Evolutionary conservation across 2,329 filamentous ascomycete genomes (phyloP).

Genomic region (Aspergillus arachidicola): DNA sequence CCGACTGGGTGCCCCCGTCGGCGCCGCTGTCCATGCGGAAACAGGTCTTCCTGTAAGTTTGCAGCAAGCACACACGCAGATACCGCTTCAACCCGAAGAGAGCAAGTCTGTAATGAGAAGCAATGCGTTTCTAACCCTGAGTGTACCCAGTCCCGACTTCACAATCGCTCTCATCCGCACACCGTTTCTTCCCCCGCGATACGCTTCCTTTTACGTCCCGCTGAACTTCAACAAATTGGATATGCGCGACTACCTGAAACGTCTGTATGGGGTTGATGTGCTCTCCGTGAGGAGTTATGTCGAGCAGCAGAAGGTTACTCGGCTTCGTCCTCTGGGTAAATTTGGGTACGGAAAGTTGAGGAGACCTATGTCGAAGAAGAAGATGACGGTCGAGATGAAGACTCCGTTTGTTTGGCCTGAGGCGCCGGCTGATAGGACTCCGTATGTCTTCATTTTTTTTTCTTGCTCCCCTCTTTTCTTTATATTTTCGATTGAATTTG

Average conservation of each 20-base stretch:
- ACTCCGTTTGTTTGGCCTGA: constrained; percentile 88
- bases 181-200: constrained; percentile 71
- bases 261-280: constrained; percentile 77
- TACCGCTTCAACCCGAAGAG: neutral
- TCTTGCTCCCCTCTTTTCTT: constrained; percentile 1
- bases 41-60: constrained; percentile 61
- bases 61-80: neutral
- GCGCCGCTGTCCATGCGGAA: constrained; percentile 34
- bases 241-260: constrained; percentile 88
- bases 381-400: constrained; percentile 90
- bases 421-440: constrained; percentile 61
- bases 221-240: constrained; percentile 95
- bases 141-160: constrained; percentile 71
- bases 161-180: constrained; percentile 77
- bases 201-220: constrained; percentile 88
- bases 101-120: neutral
- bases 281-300: constrained; percentile 77
- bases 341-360: constrained; percentile 61
- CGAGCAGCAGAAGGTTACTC: constrained; percentile 66
- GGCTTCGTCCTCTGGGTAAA: constrained; percentile 34
- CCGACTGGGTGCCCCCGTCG: constrained; percentile 26
- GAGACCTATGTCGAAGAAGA: constrained; percentile 76
- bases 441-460: constrained; percentile 48
- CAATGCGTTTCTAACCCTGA: neutral
- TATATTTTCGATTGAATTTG: neutral